These are phyloP conservation scores for Metschnikowia rubicola DNA, from an alignment of 805 yeast genomes.

Conservation along the genomic window DNA sequence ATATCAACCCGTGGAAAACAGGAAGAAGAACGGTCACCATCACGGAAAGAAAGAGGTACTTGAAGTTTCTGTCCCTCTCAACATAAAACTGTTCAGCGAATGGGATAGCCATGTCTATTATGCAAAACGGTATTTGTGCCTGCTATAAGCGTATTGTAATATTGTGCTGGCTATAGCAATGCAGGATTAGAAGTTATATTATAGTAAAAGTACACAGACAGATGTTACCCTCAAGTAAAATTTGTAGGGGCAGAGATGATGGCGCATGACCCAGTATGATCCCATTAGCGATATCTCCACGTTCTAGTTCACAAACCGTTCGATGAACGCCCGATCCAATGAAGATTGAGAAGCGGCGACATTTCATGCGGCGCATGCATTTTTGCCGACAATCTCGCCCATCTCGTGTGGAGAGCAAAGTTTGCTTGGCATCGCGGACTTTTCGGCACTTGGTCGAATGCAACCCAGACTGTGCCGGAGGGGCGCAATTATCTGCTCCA, in stretches of 20 bases:
- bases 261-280: no score
- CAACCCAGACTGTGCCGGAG: neutral
- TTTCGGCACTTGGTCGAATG: neutral
- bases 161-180: no score
- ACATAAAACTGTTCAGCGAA: conserved; percentile 36
- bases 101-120: conserved; percentile 25
- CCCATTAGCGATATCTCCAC: no score
- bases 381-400: no score
- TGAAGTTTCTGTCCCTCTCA: conserved; percentile 35
- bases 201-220: no score
- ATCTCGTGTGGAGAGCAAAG: no score
- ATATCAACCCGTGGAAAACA: conserved; percentile 37
- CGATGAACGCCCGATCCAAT: no score
- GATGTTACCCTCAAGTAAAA: no score
- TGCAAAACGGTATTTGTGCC: neutral
- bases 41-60: conserved; percentile 36
- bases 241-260: no score
- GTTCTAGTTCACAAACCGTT: no score
- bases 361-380: no score
- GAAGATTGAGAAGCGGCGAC: no score
- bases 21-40: conserved; percentile 25
- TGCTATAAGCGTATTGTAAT: neutral
- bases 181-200: neutral
- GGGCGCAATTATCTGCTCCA: neutral
- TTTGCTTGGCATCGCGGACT: conserved; percentile 2